Evolutionary conservation across 805 yeast species (phyloP).

Genomic region (Ogataea siamensis): DNA sequence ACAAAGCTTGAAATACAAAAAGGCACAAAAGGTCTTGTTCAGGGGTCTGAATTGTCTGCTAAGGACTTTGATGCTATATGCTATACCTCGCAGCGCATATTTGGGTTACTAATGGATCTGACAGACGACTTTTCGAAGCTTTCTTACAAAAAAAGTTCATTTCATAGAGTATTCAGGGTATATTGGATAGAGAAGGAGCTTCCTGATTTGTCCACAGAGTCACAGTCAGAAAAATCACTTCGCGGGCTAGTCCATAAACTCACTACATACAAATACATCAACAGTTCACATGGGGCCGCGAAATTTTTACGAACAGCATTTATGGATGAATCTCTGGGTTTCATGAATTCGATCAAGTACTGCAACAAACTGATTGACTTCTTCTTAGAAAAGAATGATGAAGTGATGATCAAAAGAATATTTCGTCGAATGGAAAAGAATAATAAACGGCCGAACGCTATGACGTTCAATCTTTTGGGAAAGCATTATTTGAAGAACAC

Average conservation of each 20-base stretch:
- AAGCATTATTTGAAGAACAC: constrained; percentile 20
- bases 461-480: constrained; percentile 24
- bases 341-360: constrained; percentile 10
- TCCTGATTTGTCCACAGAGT: constrained; percentile 7
- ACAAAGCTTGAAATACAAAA: no score
- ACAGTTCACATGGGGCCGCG: constrained; percentile 15
- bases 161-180: constrained; percentile 18
- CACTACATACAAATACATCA: constrained; percentile 19
- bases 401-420: constrained; percentile 39
- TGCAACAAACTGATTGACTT: constrained; percentile 33
- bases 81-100: constrained; percentile 11
- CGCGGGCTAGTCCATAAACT: constrained; percentile 16
- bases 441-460: constrained; percentile 18
- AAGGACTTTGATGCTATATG: constrained; percentile 1
- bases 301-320: constrained; percentile 17
- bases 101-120: constrained; percentile 10
- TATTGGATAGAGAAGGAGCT: constrained; percentile 15
- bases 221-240: constrained; percentile 7
- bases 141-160: constrained; percentile 5
- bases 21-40: no score
- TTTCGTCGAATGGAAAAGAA: constrained; percentile 38
- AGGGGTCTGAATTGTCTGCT: no score
- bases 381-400: constrained; percentile 38
- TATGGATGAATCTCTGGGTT: constrained; percentile 4
- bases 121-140: constrained; percentile 14